These are phyloP conservation scores for Pelargonium citronellum DNA, from an alignment of 441 rosid species.

Conservation along the genomic window DNA sequence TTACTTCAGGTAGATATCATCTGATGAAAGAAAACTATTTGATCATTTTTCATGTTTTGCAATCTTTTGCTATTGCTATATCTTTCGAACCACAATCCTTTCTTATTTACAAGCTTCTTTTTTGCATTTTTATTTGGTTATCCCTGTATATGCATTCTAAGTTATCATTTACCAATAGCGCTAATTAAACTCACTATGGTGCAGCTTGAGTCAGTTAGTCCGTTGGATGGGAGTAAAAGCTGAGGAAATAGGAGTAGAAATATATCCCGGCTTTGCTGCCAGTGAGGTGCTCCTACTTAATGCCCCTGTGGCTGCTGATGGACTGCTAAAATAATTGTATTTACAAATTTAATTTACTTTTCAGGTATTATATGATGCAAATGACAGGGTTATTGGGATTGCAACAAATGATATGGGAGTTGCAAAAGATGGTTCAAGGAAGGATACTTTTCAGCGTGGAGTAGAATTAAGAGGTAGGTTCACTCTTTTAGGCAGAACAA, in stretches of 20 bases:
- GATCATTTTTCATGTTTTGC: slow-evolving; percentile 3
- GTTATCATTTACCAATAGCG: slow-evolving; percentile 8
- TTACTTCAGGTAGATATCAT: neutral
- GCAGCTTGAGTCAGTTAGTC: slow-evolving; percentile 81
- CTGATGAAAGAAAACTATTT: neutral
- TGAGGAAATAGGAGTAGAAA: slow-evolving; percentile 89
- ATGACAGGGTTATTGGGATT: slow-evolving; percentile 64
- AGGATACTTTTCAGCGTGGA: slow-evolving; percentile 78
- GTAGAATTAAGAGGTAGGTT: slow-evolving; percentile 64
- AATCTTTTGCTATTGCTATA: neutral
- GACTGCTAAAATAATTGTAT: neutral
- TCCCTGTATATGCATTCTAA: neutral
- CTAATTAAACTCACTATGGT: slow-evolving; percentile 16
- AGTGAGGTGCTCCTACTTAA: slow-evolving; percentile 53
- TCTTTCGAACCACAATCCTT: neutral
- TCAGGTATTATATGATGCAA: slow-evolving; percentile 67
- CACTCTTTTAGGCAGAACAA: neutral
- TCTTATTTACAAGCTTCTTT: neutral
- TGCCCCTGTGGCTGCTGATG: slow-evolving; percentile 9
- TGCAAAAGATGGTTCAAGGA: slow-evolving; percentile 79
- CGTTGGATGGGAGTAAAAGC: slow-evolving; percentile 90
- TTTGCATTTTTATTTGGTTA: neutral
- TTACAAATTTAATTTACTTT: slow-evolving; percentile 19
- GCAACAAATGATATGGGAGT: slow-evolving; percentile 95
- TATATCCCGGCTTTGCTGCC: slow-evolving; percentile 95